Evolutionary conservation across 2,329 filamentous ascomycete genomes (phyloP).

Genomic region (Graphilbum ipis-grandicollis): DNA sequence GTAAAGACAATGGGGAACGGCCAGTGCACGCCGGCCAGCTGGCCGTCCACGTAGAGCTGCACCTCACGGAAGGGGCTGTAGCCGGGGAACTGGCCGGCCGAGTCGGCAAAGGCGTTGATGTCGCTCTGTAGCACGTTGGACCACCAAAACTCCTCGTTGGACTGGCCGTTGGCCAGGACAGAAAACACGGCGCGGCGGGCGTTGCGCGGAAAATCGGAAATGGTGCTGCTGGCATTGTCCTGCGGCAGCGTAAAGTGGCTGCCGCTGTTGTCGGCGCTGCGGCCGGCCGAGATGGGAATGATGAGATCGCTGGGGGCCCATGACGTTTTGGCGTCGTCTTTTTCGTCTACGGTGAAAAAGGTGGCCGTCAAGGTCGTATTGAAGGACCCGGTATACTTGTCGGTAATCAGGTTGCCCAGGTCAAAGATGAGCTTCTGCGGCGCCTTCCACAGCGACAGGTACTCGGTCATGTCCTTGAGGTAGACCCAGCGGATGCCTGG

Average conservation of each 20-base stretch:
- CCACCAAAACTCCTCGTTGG: slow-evolving; percentile 74
- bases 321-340: too few relatives aligned
- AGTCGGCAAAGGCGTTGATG: slow-evolving; percentile 36
- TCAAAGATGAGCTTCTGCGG: slow-evolving; percentile 67
- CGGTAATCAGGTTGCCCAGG: slow-evolving; percentile 54
- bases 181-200: slow-evolving; percentile 54
- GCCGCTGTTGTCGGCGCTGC: slow-evolving; percentile 26
- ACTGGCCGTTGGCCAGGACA: slow-evolving; percentile 62
- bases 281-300: slow-evolving; percentile 45
- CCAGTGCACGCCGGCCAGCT: slow-evolving; percentile 59
- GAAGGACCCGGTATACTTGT: slow-evolving; percentile 54
- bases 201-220: slow-evolving; percentile 50
- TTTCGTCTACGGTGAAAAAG: slow-evolving; percentile 44
- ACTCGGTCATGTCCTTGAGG: slow-evolving; percentile 62
- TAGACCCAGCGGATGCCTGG: slow-evolving; percentile 61
- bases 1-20: slow-evolving; percentile 74
- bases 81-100: slow-evolving; percentile 41
- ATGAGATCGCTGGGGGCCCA: slow-evolving; percentile 51
- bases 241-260: slow-evolving; percentile 53
- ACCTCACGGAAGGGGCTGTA: slow-evolving; percentile 64
- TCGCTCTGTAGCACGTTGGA: slow-evolving; percentile 52
- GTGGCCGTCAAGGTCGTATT: slow-evolving; percentile 59
- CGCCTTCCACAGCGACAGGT: slow-evolving; percentile 47
- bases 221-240: slow-evolving; percentile 38
- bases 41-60: slow-evolving; percentile 56